Conservation (phyloP, 2,329 filamentous ascomycete species). For the Cladosporium oxysporum region DNA sequence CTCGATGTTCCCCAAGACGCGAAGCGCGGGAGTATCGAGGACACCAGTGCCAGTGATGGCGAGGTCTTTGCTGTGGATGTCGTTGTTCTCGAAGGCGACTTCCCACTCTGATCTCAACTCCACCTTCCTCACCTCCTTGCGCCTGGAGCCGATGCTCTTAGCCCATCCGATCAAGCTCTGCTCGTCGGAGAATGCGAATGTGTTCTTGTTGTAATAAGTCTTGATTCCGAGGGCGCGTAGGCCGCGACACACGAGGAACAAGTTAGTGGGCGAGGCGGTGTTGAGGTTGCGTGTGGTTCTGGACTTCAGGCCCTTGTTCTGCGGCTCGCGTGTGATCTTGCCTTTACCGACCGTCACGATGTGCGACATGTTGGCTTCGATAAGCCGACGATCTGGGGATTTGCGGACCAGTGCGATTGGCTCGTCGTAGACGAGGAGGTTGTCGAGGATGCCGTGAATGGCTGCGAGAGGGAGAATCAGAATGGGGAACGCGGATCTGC, state of each 20-base stretch:
- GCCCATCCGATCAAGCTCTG: background rate
- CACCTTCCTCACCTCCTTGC: background rate
- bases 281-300: background rate
- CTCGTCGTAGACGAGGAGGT: background rate
- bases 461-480: background rate
- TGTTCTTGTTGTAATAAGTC: constrained; percentile 12
- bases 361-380: background rate
- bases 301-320: background rate
- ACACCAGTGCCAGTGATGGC: background rate
- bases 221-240: background rate
- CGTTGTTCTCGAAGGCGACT: background rate
- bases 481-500: background rate
- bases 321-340: background rate
- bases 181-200: background rate
- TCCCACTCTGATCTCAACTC: constrained; percentile 5
- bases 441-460: background rate
- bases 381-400: background rate
- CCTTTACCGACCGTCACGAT: constrained; percentile 1
- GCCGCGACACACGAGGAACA: constrained; percentile 3
- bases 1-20: background rate
- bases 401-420: background rate
- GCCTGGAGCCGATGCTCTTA: background rate
- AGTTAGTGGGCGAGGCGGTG: constrained; percentile 5
- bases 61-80: background rate
- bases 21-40: background rate